Conservation (phyloP, 2,329 filamentous ascomycete genomes). For the Falciphora oryzae region DNA sequence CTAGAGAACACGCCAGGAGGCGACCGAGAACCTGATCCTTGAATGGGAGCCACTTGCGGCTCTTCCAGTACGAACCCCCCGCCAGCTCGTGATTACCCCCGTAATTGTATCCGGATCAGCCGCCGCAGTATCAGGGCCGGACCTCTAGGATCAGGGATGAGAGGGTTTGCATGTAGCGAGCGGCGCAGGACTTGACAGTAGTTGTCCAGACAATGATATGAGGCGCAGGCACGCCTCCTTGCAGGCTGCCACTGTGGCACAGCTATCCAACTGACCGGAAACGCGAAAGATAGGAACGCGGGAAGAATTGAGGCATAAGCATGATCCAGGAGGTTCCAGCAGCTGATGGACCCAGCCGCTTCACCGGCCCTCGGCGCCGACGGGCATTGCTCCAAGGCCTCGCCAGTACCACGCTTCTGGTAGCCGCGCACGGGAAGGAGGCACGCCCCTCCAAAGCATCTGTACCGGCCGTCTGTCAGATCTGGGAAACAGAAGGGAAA, state of each 20-base stretch:
- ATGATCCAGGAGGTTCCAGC: no score
- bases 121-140: background rate
- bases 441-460: background rate
- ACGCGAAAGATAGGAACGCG: background rate
- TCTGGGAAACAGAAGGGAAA: background rate
- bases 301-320: no score
- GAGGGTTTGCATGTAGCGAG: background rate
- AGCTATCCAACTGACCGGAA: background rate
- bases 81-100: background rate
- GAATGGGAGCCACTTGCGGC: no score
- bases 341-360: background rate
- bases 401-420: background rate
- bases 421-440: background rate
- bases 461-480: background rate
- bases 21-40: background rate
- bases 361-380: background rate
- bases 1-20: background rate
- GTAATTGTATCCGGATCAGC: background rate
- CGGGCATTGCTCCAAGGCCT: background rate
- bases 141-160: background rate
- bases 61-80: background rate
- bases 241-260: background rate
- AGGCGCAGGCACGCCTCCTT: background rate
- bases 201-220: background rate
- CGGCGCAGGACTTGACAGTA: background rate